Conservation (phyloP, 768 basidiomycete genomes). For the Phallus indusiatus region DNA sequence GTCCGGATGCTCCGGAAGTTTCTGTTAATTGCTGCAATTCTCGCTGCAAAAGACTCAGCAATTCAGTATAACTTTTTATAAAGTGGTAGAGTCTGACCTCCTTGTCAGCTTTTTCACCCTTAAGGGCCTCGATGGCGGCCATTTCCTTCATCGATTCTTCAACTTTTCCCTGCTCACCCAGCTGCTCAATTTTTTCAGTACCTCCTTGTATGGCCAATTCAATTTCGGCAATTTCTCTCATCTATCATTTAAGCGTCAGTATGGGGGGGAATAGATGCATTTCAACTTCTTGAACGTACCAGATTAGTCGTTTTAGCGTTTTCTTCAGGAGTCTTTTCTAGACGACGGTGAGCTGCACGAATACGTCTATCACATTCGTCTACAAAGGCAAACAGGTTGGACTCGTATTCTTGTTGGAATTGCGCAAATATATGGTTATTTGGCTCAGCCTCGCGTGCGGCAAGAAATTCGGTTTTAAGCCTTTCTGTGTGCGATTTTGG, state of each 20-base stretch:
- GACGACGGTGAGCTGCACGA: slow-evolving; percentile 80
- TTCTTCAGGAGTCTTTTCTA: slow-evolving; percentile 99
- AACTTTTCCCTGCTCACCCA: slow-evolving; percentile 98
- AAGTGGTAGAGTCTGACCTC: slow-evolving; percentile 50
- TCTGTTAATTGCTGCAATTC: slow-evolving; percentile 95
- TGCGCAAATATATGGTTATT: slow-evolving; percentile 72
- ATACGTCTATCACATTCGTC: slow-evolving; percentile 98
- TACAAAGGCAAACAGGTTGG: slow-evolving; percentile 91
- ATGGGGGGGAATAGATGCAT: neutral
- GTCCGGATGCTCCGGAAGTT: slow-evolving; percentile 97
- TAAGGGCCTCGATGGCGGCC: slow-evolving; percentile 94
- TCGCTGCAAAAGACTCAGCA: slow-evolving; percentile 37
- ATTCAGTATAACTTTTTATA: neutral
- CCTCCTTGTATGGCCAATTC: slow-evolving; percentile 98
- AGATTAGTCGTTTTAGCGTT: slow-evolving; percentile 98
- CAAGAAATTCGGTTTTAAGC: slow-evolving; percentile 81
- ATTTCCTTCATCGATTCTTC: slow-evolving; percentile 98
- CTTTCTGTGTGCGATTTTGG: slow-evolving; percentile 94
- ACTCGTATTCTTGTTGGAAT: slow-evolving; percentile 93
- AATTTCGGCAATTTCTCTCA: slow-evolving; percentile 99
- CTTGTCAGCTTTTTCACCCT: slow-evolving; percentile 91
- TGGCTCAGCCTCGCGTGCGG: slow-evolving; percentile 66
- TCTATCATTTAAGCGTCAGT: slow-evolving; percentile 35
- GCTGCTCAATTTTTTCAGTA: slow-evolving; percentile 93
- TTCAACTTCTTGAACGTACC: slow-evolving; percentile 27